Conservation (phyloP, 768 basidiomycete species). For the Tricholoma terreum region DNA sequence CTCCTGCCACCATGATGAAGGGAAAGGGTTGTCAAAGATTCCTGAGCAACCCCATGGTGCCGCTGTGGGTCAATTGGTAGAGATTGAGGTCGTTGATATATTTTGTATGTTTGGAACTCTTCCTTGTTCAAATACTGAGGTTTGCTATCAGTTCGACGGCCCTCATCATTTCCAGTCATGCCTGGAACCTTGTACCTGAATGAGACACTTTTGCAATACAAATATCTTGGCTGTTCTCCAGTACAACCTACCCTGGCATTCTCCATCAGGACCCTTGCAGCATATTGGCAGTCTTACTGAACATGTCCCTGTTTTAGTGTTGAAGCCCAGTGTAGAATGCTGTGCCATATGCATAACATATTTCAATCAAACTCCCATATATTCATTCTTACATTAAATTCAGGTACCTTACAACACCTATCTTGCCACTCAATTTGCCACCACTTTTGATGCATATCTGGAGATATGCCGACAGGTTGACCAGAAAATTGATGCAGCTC, state of each 20-base stretch:
- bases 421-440: no score
- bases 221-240: conserved; percentile 8
- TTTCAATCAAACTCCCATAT: neutral
- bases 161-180: neutral
- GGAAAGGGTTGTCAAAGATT: neutral
- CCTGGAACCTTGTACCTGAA: conserved; percentile 6
- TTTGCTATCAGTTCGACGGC: neutral
- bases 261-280: no score
- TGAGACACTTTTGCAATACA: conserved; percentile 6
- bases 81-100: no score
- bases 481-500: neutral
- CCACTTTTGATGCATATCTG: neutral
- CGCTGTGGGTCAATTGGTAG: neutral
- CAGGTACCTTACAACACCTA: no score
- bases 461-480: neutral
- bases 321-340: conserved; percentile 6
- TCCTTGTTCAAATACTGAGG: neutral
- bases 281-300: conserved; percentile 6
- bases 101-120: neutral
- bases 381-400: neutral
- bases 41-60: neutral
- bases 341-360: conserved; percentile 13
- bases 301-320: conserved; percentile 9
- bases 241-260: conserved; percentile 8
- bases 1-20: conserved; percentile 1